Evolutionary conservation across 2,329 filamentous ascomycete genomes (phyloP), one percentile per base, ranked within the genome.

Genomic region (Penicillium sp.): DNA sequence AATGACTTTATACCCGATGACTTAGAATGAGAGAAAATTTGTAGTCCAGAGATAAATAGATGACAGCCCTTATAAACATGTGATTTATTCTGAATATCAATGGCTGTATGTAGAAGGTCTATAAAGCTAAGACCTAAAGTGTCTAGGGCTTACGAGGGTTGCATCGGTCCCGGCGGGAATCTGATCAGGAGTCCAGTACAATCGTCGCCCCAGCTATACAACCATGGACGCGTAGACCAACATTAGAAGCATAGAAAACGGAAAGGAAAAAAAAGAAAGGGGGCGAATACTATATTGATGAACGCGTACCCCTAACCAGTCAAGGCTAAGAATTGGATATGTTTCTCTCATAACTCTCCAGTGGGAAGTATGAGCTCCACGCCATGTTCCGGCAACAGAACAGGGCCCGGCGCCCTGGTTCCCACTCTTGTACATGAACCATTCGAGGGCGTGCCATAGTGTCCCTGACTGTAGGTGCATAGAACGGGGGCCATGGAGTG

Each of bases 131-230:
- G 16, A 29, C 49, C 51, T 39, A 42, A 27, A 24, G 19, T 29
- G 27, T 19, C 31, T 16, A 37, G 21, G 35, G 37, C 44, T 51
- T 50, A 46, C 27, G 16, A 56, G 39, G 49, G 47, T 52, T 48
- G 50, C 51, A 55, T 55, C 35, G 10, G 44, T 54, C 24, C 48
- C 50, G 50, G 45, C 22, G 33, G 33, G 43, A 46, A 29, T 55
- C 55, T 48, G 45, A 55, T 39, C 33, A 56, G 51, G 54, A 57
- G 35, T 21, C 11, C 19, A 39, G 19, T 26, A 29, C 19, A 44
- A 24, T 26, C 29, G 29, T 11, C 14, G 24, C 21, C 21, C 33
- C 19, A 50, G 6, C 27, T 19, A 33, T 33, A 49, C 29, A 22
- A 48, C 27, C 24, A 48, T 31, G 46, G 31, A 14, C 46, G 3